Base-by-base conservation (phyloP, 1,284 basidiomycete genomes). In the Cutaneotrichosporon dermatis region DNA sequence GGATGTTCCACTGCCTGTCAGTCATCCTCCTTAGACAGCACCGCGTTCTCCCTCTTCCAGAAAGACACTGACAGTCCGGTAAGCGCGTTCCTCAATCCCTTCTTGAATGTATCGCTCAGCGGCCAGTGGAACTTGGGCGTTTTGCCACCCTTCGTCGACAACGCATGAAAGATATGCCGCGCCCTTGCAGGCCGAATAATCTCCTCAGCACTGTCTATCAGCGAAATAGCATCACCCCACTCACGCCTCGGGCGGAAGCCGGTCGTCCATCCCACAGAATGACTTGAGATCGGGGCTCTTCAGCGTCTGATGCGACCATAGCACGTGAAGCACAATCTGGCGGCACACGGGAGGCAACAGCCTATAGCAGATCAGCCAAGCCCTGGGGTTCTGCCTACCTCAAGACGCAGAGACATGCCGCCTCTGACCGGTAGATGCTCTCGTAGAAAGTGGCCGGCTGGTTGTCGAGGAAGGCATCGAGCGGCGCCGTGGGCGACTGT, bases 371-470 rank as follows among this genome's bases (percentile, higher is more conserved):
- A 10, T 56, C 6, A 55, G 53, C 13, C n/a, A 15, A 4, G 9
- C 39, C 3, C 4, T 3, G 5, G 5, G 4, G 0, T 6, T 6
- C 6, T 4, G 10, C 55, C 10, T 15, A 91, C 90, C 93, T 86
- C 76, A 97, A 93, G 75, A 99, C 87, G 46, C 92, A 91, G 39
- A 99, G 84, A 79, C 93, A 96, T 75, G 90, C 89, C 2, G 92
- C 94, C 16, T 95, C 93, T 15, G 86, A 85, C 69, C 88, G 84
- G 76, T 96, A 99, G 51, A 98, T 82, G 51, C 90, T 84, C 51
- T 86, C 88, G 59, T 95, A 82, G 43, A 89, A 88, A 52, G 84
- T 87, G 71, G 91, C 88, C 0, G 90, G 88, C 71, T 96, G 90
- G 6, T 86, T 85, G 66, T 92, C 88, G 41, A 99, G 82, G 77